Base-by-base conservation (phyloP, 495 filamentous ascomycete species). In the Aspergillus hancockii region DNA sequence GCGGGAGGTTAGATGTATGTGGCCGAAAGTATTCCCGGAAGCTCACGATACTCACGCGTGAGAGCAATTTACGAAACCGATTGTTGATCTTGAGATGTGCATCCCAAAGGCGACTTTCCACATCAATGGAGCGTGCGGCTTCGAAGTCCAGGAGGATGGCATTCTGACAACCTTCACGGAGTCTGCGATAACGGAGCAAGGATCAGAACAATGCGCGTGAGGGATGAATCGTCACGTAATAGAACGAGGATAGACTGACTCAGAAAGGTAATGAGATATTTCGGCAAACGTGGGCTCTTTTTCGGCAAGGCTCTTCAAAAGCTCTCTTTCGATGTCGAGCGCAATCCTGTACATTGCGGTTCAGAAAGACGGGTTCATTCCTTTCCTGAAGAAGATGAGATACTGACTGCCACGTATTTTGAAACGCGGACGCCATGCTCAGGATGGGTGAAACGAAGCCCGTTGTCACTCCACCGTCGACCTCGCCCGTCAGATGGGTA, bases 91-190 rank as follows among this genome's bases (percentile, higher is more conserved):
- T 83, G 61, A 81, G 77, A 69, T 97, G 93, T 23, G 84, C 82
- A 58, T 87, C 81, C 93, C 93, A 98, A 23, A 98, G 82, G 52
- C 77, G 79, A 40, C 73, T 66, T 71, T 96, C 92, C 31, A 88
- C 82, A 57, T 84, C 76, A 43, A 81, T 76, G 52, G 78, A 71
- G 45, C 79, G 75, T 19, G 90, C 88, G 71, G 84, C 82, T 58
- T 88, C 83, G 64, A 92, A 86, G 68, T 96, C 88, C 66, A 79
- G 67, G 64, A 92, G 87, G 51, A 96, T 85, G 31, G 86, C 81
- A 61, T 82, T 81, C 65, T 91, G 83, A 66, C 89, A 93, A 57
- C 79, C 77, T 28, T 81, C 69, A 58, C 90, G 89, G 70, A 87
- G 88, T 58, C 89, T 92, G 65, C 57, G 51, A 58, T 22, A 46